Evolutionary conservation across 1,284 basidiomycete species (phyloP), one percentile per base, ranked within the genome.

Genomic region (Heterobasidion occidentale): DNA sequence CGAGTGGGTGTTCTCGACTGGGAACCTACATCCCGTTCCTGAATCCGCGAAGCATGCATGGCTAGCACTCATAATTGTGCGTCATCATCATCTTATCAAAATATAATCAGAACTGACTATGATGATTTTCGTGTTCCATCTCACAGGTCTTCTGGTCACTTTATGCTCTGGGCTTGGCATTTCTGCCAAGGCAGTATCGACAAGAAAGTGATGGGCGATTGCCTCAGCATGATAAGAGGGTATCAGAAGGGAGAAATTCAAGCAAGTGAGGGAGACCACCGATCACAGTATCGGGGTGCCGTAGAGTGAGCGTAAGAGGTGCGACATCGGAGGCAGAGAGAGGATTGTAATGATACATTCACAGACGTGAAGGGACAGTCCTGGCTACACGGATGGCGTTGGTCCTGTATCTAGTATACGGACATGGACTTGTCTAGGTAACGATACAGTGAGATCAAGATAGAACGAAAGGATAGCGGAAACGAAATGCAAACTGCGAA

Each of bases 91-190:
- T n/a, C 38, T 53, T 36, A 33, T 33, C 44, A 36, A 33, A 58
- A 45, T 8, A n/a, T 36, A 45, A 33, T 17, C 46, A 52, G 44
- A 42, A 27, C 47, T n/a, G n/a, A 45, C 52, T 27, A 1, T 27
- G 27, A 20, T 51, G 14, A 49, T 55, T 9, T 14, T 51, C 15
- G n/a, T n/a, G 15, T 38, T 48, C 5, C 35, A 47, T 27, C 15
- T 7, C n/a, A 57, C 46, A 81, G 79, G 59, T 77, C 35, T 78
- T 80, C 63, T 80, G 78, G 74, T 65, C 67, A 3, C 62, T 80
- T 12, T 81, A 79, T 60, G 63, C 63, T 36, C 56, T 70, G 19
- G 79, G 78, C 6, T 61, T 77, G 59, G 67, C 62, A 5, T 63
- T 79, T 6, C 61, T 80, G 17, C 77, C 75, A 46, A 70, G 74